Evolutionary conservation across 305 asterid species (phyloP), one percentile per base, ranked within the genome.

Genomic region (Salvia sclarea): DNA sequence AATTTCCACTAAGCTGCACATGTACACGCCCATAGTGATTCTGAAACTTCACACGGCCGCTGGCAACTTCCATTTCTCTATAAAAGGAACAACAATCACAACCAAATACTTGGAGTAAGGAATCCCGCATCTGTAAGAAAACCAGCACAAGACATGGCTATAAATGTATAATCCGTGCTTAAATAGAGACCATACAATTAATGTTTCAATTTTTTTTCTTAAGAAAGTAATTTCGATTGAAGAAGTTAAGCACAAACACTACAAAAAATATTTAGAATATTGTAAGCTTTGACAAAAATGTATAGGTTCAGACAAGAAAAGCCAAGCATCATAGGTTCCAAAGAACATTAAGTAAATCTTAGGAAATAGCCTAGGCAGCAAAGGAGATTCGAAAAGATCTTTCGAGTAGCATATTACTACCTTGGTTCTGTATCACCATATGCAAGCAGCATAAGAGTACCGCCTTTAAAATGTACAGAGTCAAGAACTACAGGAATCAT

Each of bases 371-470:
- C 40, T 11, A 13, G 8, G 68, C 37, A 47, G 35, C 54, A 74
- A 61, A 75, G 50, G 38, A 47, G 61, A 60, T 16, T 59, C 43
- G 64, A 37, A 24, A 38, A 68, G 57, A 59, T 63, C 66, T 62
- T 64, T 40, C 33, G 16, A 54, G 57, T 25, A 69, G 74, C 47
- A 66, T 60, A 10, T 22, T 66, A 59, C 73, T 81, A 95, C 98
- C 98, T 91, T 28, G 99, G 97, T 76, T 95, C 98, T 43, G 74
- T 66, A 77, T 95, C 99, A 66, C 99, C 98, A 78, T 95, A 95
- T 33, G 97, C 99, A 6, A 95, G 98, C 75, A 95, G 80, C 97
- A 95, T 84, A 72, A 95, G 71, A 41, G 91, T 83, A 31, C 99
- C 98, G 48, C 92, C 99, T 78, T 76, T 83, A 74, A 83, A 85